phyloP scores from a whole-genome alignment of 768 basidiomycete genomes.

The Lactifluus echinatus region DNA sequence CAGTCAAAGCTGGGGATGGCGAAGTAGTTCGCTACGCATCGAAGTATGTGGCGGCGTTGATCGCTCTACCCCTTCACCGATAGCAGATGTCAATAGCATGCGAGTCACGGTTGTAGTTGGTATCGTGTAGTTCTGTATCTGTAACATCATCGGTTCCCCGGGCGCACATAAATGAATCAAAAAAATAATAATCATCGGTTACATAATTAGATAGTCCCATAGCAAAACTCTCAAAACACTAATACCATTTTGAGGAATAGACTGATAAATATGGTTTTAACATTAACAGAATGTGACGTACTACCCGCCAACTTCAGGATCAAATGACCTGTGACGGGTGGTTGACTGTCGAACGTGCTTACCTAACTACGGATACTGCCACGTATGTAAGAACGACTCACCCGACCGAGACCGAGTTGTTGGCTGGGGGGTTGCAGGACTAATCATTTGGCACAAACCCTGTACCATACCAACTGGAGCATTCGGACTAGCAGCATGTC shows the following conservation, averaged over 20 bases:
- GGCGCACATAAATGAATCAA: too few relatives aligned
- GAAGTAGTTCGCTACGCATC: conserved; percentile 47
- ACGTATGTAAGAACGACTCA: conserved; percentile 1
- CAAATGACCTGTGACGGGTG: too few relatives aligned
- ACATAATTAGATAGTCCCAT: too few relatives aligned
- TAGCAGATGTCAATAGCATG: conserved; percentile 48
- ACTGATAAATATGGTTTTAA: too few relatives aligned
- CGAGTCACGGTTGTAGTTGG: conserved; percentile 76
- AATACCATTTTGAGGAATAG: too few relatives aligned
- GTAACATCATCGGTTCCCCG: not conserved
- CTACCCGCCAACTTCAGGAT: too few relatives aligned
- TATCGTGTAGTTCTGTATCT: conserved; percentile 39
- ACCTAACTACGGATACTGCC: conserved; percentile 2
- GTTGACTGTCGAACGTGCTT: not conserved
- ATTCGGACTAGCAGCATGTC: not conserved
- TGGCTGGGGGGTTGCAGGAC: not conserved
- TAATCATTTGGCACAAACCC: not conserved
- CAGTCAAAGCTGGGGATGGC: conserved; percentile 94
- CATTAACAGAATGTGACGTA: too few relatives aligned
- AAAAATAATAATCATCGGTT: too few relatives aligned
- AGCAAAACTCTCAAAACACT: too few relatives aligned
- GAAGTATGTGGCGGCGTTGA: conserved; percentile 34
- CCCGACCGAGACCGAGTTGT: not conserved
- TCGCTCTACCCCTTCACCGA: not conserved
- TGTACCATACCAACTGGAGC: not conserved